These are phyloP conservation scores for Mucor circinelloides DNA, from an alignment of 371 early-diverging fungal genomes.

Conservation along the genomic window DNA sequence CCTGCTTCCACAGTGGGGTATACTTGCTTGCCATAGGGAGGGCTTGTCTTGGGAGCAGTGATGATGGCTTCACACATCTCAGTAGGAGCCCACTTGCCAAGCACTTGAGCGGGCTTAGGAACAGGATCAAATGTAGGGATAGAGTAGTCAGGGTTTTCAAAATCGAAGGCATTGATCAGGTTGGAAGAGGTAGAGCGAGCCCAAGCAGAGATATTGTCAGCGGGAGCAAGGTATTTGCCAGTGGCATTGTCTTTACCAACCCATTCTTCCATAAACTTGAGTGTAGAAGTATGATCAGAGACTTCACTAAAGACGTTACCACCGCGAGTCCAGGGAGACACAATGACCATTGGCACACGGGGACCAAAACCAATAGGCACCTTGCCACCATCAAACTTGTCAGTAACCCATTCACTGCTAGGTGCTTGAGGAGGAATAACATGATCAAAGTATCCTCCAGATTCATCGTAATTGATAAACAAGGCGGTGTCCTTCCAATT, in stretches of 20 bases:
- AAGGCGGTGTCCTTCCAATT: slow-evolving; percentile 29
- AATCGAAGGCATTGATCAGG: slow-evolving; percentile 25
- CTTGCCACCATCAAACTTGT: slow-evolving; percentile 11
- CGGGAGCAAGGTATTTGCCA: slow-evolving; percentile 25
- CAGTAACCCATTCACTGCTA: slow-evolving; percentile 17
- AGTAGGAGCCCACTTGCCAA: slow-evolving; percentile 26
- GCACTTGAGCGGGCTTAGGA: slow-evolving; percentile 11
- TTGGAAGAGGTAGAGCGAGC: slow-evolving; percentile 22
- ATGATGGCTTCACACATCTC: slow-evolving; percentile 29
- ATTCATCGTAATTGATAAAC: slow-evolving; percentile 36
- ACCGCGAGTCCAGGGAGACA: slow-evolving; percentile 31
- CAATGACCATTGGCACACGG: slow-evolving; percentile 30
- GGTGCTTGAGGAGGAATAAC: slow-evolving; percentile 27
- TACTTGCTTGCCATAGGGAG: slow-evolving; percentile 32
- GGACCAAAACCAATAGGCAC: slow-evolving; percentile 20
- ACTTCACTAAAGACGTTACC: slow-evolving; percentile 33
- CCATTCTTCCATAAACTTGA: slow-evolving; percentile 32
- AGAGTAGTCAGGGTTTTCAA: slow-evolving; percentile 26
- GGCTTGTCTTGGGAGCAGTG: slow-evolving; percentile 23
- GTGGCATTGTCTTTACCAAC: slow-evolving; percentile 19
- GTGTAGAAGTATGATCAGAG: slow-evolving; percentile 29
- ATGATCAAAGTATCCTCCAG: slow-evolving; percentile 29
- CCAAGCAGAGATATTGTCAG: slow-evolving; percentile 23
- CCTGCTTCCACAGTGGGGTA: slow-evolving; percentile 26
- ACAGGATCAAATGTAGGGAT: slow-evolving; percentile 20